Evolutionary conservation across 495 filamentous ascomycete genomes (phyloP), one percentile per base, ranked within the genome.

Genomic region (Barbatosphaeria neglecta): DNA sequence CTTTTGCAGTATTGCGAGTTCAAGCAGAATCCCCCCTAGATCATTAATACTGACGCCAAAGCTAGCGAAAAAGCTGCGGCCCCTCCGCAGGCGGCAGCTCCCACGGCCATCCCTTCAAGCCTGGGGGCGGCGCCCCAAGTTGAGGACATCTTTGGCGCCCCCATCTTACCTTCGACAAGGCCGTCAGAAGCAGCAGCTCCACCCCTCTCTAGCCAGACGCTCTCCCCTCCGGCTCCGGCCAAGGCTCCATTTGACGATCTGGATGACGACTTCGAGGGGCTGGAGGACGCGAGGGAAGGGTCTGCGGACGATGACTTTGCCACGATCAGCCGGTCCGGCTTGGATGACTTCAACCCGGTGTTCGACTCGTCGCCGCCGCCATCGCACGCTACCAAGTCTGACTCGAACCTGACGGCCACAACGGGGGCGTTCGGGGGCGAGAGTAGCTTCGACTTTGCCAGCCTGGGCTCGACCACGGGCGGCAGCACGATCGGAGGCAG

Each of bases 301-400:
- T 87, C 88, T n/a, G 85, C 85, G n/a, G 81, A 85, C 51, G 83
- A 87, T 49, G 88, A 92, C 49, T 95, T 93, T 66, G 83, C 72
- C 46, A 75, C 67, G 56, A 66, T 76, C 38, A 76, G 72, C 6
- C 63, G 78, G 48, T 77, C 73, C 7, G 73, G 73, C 7, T 66
- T 86, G 38, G 68, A 81, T 59, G 82, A 84, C 52, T 77, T 85
- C 61, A 79, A 83, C 53, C 70, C 77, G 1, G 71, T 77, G 18
- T 84, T 83, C 51, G 80, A 82, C 52, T 72, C 69, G 57, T 71
- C 64, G 50, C 72, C 68, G 33, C 77, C 70, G 6, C 72, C 69
- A 7, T 74, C 71, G 46, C 74, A 76, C 39, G 39, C 19, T 42
- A 56, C 69, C 17, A 76, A 70, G 64, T 68, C 67, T 49, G 67